A percentile compares a stretch with the other conserved stretches of the same genome.
phyloP scores from a whole-genome alignment of 768 basidiomycete genomes.

The Pseudohyphozyma bogoriensis region DNA sequence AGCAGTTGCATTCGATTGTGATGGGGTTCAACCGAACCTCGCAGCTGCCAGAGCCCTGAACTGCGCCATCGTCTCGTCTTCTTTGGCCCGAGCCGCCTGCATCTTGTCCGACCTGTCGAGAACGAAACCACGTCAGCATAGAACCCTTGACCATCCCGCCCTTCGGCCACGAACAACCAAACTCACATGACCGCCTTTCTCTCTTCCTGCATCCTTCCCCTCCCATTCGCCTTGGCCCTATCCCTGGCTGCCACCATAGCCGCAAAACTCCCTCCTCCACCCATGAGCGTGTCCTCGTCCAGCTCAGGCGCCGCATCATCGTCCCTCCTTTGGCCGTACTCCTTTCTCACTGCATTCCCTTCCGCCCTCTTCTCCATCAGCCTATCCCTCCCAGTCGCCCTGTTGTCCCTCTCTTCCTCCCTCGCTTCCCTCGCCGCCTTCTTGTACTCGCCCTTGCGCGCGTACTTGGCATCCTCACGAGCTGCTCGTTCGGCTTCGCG shows the following conservation, averaged over 20 bases:
- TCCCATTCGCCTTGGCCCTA: not conserved
- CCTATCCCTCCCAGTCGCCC: conserved; percentile 55
- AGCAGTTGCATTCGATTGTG: too few species aligned
- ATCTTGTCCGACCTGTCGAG: conserved; percentile 11
- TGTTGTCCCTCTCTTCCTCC: conserved; percentile 12
- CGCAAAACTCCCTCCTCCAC: conserved; percentile 63
- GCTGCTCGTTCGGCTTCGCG: conserved; percentile 43
- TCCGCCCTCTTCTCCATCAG: conserved; percentile 78
- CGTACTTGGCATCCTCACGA: too few species aligned
- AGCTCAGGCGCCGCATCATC: conserved; percentile 61
- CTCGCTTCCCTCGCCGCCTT: conserved; percentile 66
- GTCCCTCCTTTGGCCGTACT: conserved; percentile 45
- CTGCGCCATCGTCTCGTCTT: conserved; percentile 92
- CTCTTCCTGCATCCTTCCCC: conserved; percentile 8
- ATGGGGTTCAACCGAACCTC: too few species aligned
- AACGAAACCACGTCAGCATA: too few species aligned
- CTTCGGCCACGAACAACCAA: not conserved
- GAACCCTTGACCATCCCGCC: not conserved
- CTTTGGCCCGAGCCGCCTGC: conserved; percentile 43
- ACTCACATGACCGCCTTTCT: conserved; percentile 16
- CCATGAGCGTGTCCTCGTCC: conserved; percentile 68
- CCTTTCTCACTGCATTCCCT: conserved; percentile 48
- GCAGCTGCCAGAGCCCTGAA: conserved; percentile 84
- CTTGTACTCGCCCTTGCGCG: conserved; percentile 62
- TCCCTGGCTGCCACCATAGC: conserved; percentile 33